These are phyloP conservation scores for Taiozyma onychis DNA, from an alignment of 1,139 yeast species.

Conservation along the genomic window DNA sequence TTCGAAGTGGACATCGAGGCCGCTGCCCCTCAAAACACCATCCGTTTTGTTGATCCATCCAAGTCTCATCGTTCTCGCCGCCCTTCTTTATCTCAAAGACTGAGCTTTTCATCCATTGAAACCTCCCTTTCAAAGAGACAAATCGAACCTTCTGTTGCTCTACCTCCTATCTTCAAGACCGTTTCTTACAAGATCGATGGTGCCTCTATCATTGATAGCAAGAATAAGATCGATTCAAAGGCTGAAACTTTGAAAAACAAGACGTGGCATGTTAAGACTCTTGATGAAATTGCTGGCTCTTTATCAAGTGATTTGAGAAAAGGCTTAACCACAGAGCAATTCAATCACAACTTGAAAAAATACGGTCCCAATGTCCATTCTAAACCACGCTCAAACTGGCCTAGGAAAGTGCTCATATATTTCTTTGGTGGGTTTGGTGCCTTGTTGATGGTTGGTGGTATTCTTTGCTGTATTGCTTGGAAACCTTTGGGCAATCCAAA, in stretches of 20 bases:
- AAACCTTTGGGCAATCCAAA: slow-evolving; percentile 45
- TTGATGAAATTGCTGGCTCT: slow-evolving; percentile 10
- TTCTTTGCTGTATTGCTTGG: slow-evolving; percentile 44
- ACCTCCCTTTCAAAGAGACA: neutral
- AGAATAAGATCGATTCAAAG: slow-evolving; percentile 7
- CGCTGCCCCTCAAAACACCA: neutral
- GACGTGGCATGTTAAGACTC: slow-evolving; percentile 15
- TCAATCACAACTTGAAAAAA: slow-evolving; percentile 11
- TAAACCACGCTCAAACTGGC: slow-evolving; percentile 33
- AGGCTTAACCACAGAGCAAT: slow-evolving; percentile 13
- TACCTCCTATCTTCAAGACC: slow-evolving; percentile 36
- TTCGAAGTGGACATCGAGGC: neutral
- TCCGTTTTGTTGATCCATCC: neutral
- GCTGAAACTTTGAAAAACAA: slow-evolving; percentile 12
- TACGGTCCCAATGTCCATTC: slow-evolving; percentile 37
- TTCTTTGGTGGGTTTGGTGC: slow-evolving; percentile 49
- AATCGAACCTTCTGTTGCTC: slow-evolving; percentile 27
- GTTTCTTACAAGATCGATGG: slow-evolving; percentile 32
- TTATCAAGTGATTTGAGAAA: slow-evolving; percentile 6
- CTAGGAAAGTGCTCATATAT: slow-evolving; percentile 33
- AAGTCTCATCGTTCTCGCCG: neutral
- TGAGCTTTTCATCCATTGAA: neutral
- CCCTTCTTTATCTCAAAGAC: neutral
- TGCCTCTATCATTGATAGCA: neutral
- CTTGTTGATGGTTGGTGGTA: slow-evolving; percentile 38